A percentile compares a stretch with the other conserved stretches of the same genome.
Conservation (phyloP, 2,329 filamentous ascomycete genomes). For the Pseudogymnoascus sp. region DNA sequence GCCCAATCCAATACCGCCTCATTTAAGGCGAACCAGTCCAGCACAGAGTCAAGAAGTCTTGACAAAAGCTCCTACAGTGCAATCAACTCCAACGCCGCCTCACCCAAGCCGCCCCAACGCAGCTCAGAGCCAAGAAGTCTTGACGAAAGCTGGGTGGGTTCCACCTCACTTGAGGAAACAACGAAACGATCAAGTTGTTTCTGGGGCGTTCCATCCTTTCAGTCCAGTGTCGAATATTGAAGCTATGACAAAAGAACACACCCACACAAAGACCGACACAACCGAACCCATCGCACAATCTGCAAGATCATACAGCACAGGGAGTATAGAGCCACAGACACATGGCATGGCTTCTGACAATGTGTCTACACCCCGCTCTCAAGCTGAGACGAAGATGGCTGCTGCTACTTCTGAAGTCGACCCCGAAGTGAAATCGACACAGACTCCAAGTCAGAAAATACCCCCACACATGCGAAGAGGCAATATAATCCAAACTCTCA, state of each 20-base stretch:
- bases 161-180: neutral
- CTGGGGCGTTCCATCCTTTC: neutral
- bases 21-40: neutral
- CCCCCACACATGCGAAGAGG: neutral
- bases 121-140: neutral
- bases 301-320: neutral
- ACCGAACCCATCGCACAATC: neutral
- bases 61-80: neutral
- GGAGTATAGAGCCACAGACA: neutral
- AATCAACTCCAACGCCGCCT: neutral
- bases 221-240: neutral
- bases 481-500: neutral
- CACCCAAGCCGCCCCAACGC: neutral
- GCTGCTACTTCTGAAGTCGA: neutral
- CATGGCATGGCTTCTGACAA: neutral
- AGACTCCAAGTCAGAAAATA: neutral
- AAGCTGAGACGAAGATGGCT: neutral
- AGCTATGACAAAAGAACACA: neutral
- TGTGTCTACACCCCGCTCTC: neutral
- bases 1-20: neutral
- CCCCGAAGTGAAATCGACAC: neutral
- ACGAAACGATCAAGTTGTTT: neutral
- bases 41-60: neutral
- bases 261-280: neutral
- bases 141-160: neutral